Conservation (phyloP, 2,329 filamentous ascomycete species). For the Spiromastix sp. region DNA sequence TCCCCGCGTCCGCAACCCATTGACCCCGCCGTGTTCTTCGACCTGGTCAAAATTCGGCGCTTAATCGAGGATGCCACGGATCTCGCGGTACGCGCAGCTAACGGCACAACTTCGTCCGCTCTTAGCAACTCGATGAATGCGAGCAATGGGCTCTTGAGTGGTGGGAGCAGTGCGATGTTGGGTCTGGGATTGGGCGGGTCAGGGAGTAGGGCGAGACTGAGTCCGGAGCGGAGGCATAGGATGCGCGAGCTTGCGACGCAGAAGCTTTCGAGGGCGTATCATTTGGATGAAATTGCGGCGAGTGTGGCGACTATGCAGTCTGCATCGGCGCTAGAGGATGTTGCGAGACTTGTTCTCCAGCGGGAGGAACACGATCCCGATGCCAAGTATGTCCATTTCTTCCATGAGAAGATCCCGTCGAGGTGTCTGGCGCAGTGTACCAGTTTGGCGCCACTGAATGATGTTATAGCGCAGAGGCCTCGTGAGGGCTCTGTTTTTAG, state of each 20-base stretch:
- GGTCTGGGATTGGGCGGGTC: constrained; percentile 47
- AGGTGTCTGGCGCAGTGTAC: constrained; percentile 63
- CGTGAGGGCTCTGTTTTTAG: constrained; percentile 57
- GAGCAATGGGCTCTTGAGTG: constrained; percentile 40
- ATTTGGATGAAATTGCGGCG: constrained; percentile 70
- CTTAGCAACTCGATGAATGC: constrained; percentile 47
- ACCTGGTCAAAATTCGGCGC: constrained; percentile 70
- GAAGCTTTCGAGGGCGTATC: constrained; percentile 67
- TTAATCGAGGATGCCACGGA: constrained; percentile 72
- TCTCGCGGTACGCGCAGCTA: constrained; percentile 66
- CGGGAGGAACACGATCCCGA: constrained; percentile 58
- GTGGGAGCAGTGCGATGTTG: constrained; percentile 40
- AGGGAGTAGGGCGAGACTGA: constrained; percentile 55
- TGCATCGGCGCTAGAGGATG: constrained; percentile 64
- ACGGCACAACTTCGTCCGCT: constrained; percentile 56
- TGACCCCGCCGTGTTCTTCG: constrained; percentile 72
- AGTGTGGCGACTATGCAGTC: constrained; percentile 79
- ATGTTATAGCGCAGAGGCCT: constrained; percentile 56
- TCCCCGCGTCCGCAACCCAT: constrained; percentile 65
- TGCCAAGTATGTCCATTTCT: constrained; percentile 84
- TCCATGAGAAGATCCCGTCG: constrained; percentile 79
- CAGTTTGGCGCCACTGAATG: constrained; percentile 53
- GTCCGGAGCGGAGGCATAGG: constrained; percentile 63
- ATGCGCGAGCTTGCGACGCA: constrained; percentile 73
- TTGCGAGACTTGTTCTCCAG: constrained; percentile 62